Conservation (phyloP, 2,329 filamentous ascomycete species). For the Ophiostoma perfectum region DNA sequence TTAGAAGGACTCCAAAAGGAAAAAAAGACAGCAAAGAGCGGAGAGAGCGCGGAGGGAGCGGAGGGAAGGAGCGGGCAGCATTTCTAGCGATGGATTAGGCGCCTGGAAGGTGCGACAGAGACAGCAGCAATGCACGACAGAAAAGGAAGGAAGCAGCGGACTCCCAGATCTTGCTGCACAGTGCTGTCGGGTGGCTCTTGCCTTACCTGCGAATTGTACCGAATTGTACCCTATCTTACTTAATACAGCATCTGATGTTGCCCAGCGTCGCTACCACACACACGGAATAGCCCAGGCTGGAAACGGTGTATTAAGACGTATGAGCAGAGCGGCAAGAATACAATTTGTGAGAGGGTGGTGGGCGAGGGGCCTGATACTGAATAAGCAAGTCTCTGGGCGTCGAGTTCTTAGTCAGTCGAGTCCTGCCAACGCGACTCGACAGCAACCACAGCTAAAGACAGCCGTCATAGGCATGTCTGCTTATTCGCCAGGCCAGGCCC, state of each 20-base stretch:
- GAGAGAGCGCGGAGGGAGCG: not conserved
- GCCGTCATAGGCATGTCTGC: too few species aligned
- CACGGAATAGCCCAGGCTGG: not conserved
- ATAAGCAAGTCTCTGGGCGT: too few species aligned
- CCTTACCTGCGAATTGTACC: not conserved
- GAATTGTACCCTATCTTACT: not conserved
- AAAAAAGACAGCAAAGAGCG: not conserved
- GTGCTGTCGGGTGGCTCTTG: not conserved
- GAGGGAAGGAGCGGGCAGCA: conserved; percentile 2
- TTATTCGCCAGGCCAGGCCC: too few species aligned
- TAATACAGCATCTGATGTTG: not conserved
- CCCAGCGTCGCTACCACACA: not conserved
- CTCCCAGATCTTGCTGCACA: too few species aligned
- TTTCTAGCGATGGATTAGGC: not conserved
- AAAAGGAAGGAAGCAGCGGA: too few species aligned
- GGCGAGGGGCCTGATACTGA: too few species aligned
- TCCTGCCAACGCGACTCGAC: too few species aligned
- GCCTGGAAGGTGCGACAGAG: not conserved
- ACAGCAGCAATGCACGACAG: too few species aligned
- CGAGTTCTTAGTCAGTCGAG: too few species aligned
- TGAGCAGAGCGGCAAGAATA: not conserved
- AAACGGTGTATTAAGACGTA: not conserved
- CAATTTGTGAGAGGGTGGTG: too few species aligned
- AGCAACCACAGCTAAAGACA: too few species aligned
- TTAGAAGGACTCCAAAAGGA: not conserved